Base-by-base conservation (phyloP, 108 stramenopile species). In the Pelagomonas calceolata region DNA sequence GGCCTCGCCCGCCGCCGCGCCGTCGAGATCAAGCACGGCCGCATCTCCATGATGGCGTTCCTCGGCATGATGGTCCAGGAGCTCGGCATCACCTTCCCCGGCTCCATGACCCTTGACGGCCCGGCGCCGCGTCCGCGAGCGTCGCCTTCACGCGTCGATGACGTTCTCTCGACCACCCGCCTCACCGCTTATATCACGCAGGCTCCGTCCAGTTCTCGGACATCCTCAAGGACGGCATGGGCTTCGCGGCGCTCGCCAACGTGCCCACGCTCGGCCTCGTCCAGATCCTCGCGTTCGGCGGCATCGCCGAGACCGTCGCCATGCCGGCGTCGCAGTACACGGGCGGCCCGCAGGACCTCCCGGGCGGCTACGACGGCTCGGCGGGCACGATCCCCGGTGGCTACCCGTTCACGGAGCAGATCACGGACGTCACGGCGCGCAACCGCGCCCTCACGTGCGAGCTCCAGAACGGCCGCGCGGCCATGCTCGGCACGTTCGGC, bases 211-310 rank as follows among this genome's bases (percentile, higher is more conserved):
- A 73, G 76, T 84, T 83, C 68, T 68, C 66, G 63, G 85, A 86
- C 74, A 73, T 86, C 78, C 80, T 78, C 74, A 83, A 79, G 66
- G 84, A 68, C 46, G 83, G 80, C 69, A 84, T 84, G 39, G 39
- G 39, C 39, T 43, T 43, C 39, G 9, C 39, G 39, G 39, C 39
- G 39, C 39, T 43, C 75, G 68, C 81, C 68, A 80, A 80, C 65
- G 76, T 84, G 77, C 83, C 83, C 46, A 76, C 69, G 64, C 75
- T 75, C 39, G 78, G 78, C 71, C 76, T 82, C 69, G 66, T 73
- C 26, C 80, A 82, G 73, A 82, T 89, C 83, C 76, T 89, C 70
- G 69, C 83, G 37, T 77, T 85, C 70, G 68, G 75, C 33, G 88
- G 79, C 64, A 67, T 84, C 68, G 75, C 85, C 31, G 77, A 85